Evolutionary conservation across 495 filamentous ascomycete species (phyloP).

Genomic region (Podospora tetraspora): DNA sequence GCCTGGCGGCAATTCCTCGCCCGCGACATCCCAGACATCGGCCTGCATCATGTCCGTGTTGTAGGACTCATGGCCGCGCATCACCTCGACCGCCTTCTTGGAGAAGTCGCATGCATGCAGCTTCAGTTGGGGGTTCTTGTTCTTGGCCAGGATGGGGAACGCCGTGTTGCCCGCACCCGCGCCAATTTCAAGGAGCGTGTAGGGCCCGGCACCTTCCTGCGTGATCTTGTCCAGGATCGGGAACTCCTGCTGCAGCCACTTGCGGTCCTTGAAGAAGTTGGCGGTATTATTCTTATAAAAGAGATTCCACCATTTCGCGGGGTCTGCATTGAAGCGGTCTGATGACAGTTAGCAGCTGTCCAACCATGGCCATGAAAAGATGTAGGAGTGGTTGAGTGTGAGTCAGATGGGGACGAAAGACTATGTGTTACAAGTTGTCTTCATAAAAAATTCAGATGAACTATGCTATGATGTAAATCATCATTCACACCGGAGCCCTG

Average conservation of each 20-base stretch:
- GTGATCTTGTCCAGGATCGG: constrained; percentile 71
- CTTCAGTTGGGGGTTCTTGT: constrained; percentile 70
- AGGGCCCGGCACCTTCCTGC: constrained; percentile 52
- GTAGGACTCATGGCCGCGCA: constrained; percentile 62
- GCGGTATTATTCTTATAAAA: constrained; percentile 94
- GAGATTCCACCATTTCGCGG: constrained; percentile 91
- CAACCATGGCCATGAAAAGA: neutral
- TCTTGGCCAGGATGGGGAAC: constrained; percentile 77
- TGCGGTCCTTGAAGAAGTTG: constrained; percentile 98
- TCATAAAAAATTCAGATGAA: constrained; percentile 54
- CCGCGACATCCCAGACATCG: constrained; percentile 86
- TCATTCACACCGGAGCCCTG: constrained; percentile 35
- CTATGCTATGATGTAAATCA: constrained; percentile 56
- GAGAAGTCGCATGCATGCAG: constrained; percentile 94
- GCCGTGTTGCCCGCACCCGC: constrained; percentile 95
- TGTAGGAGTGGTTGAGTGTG: neutral
- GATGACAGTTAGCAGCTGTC: constrained; percentile 29
- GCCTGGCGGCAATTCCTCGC: constrained; percentile 64
- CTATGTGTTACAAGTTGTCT: constrained; percentile 48
- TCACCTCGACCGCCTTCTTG: constrained; percentile 82
- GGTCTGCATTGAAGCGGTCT: constrained; percentile 78
- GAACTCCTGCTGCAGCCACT: constrained; percentile 95
- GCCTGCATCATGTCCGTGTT: constrained; percentile 64
- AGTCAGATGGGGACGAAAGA: constrained; percentile 65
- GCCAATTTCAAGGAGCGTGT: constrained; percentile 78